phyloP scores from a whole-genome alignment of 2,329 filamentous ascomycete species.

The Tolypocladium amazonense region DNA sequence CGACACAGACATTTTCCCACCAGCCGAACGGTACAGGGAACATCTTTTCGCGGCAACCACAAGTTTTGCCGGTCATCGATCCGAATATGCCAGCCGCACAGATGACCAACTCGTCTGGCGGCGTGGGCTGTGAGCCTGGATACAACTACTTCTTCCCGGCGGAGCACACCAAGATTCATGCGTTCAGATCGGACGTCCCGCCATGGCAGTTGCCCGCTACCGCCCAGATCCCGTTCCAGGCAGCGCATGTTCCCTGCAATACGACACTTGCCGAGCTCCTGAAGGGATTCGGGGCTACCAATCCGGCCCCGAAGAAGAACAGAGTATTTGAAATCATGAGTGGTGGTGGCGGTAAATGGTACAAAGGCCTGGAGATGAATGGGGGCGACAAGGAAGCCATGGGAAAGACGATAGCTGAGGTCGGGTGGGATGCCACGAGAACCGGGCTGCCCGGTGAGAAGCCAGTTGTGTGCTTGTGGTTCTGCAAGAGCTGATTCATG shows the following conservation, averaged over 20 bases:
- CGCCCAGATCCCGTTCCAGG: constrained; percentile 33
- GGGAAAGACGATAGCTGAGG: constrained; percentile 37
- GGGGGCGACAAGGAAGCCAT: constrained; percentile 39
- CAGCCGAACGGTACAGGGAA: constrained; percentile 28
- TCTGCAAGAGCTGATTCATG: constrained; percentile 36
- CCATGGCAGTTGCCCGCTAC: constrained; percentile 42
- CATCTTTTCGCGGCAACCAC: constrained; percentile 25
- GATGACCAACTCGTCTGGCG: constrained; percentile 46
- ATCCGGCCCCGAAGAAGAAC: constrained; percentile 40
- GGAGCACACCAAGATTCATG: constrained; percentile 48
- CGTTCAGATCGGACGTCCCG: constrained; percentile 38
- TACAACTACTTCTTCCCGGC: constrained; percentile 53
- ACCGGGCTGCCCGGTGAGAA: constrained; percentile 36
- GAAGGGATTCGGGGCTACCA: constrained; percentile 45
- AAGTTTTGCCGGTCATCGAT: constrained; percentile 31
- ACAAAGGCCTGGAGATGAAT: constrained; percentile 39
- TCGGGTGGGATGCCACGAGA: constrained; percentile 47
- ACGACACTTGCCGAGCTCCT: constrained; percentile 47
- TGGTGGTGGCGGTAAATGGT: constrained; percentile 48
- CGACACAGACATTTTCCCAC: constrained; percentile 16
- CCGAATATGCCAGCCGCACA: constrained; percentile 38
- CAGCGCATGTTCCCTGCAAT: constrained; percentile 40
- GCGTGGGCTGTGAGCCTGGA: constrained; percentile 47
- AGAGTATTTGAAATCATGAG: constrained; percentile 44
- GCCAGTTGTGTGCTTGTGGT: constrained; percentile 49